Conservation (phyloP, 148 eudicot species). For the Euryodendron excelsum region DNA sequence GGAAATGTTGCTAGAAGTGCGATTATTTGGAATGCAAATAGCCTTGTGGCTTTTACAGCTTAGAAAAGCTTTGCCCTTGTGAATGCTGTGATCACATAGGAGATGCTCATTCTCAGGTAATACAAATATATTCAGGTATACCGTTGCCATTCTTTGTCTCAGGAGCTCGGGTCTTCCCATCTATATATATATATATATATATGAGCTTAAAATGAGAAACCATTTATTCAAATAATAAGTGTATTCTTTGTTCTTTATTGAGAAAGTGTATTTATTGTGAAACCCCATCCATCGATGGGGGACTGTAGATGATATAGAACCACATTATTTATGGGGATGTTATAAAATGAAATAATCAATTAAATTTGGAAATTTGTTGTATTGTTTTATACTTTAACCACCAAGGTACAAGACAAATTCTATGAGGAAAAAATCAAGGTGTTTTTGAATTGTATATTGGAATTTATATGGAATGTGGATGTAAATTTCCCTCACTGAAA, state of each 20-base stretch:
- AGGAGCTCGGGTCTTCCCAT: no score
- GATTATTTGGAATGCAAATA: slow-evolving; percentile 64
- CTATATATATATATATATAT: no score
- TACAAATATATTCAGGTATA: not conserved
- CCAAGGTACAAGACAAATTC: no score
- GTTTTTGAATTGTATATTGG: no score
- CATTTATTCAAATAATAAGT: not conserved
- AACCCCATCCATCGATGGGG: slow-evolving; percentile 3
- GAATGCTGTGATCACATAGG: slow-evolving; percentile 11
- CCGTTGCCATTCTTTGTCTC: slow-evolving; percentile 14
- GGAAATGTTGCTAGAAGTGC: slow-evolving; percentile 50
- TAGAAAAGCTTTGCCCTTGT: slow-evolving; percentile 36
- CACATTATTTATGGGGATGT: not conserved
- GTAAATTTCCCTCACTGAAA: no score
- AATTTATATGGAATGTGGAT: no score
- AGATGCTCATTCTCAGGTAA: not conserved
- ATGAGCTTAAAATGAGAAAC: no score
- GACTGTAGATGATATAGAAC: not conserved
- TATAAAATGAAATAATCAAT: not conserved
- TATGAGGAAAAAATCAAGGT: no score
- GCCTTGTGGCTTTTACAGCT: slow-evolving; percentile 69
- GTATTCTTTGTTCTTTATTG: slow-evolving; percentile 10
- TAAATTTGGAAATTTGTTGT: not conserved
- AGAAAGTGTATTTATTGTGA: slow-evolving; percentile 7
- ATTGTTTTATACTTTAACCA: not conserved